Base-by-base conservation (phyloP, 192 early-diverging fungal genomes). In the Coemansia sp. region DNA sequence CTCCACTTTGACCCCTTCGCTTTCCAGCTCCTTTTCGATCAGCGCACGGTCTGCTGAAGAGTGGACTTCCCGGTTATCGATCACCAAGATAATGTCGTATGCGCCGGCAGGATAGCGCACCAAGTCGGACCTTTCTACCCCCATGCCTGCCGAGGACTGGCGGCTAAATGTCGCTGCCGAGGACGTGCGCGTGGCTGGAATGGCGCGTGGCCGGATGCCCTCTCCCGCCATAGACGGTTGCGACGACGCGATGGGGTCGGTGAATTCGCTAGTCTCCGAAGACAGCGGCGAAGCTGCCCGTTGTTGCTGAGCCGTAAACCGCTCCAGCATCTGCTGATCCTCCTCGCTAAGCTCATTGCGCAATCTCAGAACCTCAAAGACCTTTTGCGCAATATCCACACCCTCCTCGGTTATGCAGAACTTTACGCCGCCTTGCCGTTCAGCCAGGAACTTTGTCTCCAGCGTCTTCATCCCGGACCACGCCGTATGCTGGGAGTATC, bases 61-160 rank as follows among this genome's bases (percentile, higher is more conserved):
- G 45, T 83, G 83, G 11, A 95, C 79, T 69, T 98, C 96, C 12
- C 96, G 87, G 50, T 60, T 81, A 66, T 98, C 96, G 1, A 98
- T 65, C 1, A 95, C 53, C 12, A 93, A 60, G 6, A 85, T 53
- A 1, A 96, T 46, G 51, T 81, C 73, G 53, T 78, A 80, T 39
- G 58, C 36, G 52, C 39, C 55, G 8, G 41, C 47, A 0, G 69
- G 64, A 37, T 72, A 71, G 11, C 41, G 42, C 2, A 64, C 16
- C n/a, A 63, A 47, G 28, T 76, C 67, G 8, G 10, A 47, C 8
- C 66, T 64, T 32, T 52, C 56, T 6, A 66, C 53, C 6, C 64
- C 58, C 16, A 37, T 44, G 6, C 53, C 32, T 5, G 61, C 3
- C 11, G 71, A 75, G 5, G 71, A 64, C 30, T 75, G 60, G 12